Percentiles rank a stretch among this genome's conserved stretches.
Conservation (phyloP, 805 yeast species). For the Monosporozyma unispora region DNA sequence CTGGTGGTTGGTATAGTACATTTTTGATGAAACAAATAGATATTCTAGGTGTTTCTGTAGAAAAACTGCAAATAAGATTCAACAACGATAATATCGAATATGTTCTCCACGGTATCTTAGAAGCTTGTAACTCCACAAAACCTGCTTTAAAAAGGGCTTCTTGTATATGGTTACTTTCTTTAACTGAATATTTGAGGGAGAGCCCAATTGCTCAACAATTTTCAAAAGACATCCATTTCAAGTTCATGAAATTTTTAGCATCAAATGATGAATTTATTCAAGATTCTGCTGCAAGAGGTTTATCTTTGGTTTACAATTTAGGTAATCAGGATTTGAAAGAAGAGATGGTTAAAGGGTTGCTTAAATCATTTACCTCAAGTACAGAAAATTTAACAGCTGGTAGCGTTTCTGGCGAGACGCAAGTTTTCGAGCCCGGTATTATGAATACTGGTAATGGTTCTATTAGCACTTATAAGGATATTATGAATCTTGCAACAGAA, state of each 20-base stretch:
- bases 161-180: constrained; percentile 77
- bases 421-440: constrained; percentile 75
- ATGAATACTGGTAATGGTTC: constrained; percentile 77
- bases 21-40: constrained; percentile 46
- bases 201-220: constrained; percentile 31
- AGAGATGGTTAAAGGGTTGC: constrained; percentile 58
- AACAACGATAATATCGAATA: constrained; percentile 13
- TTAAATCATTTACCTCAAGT: constrained; percentile 63
- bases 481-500: constrained; percentile 79
- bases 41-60: constrained; percentile 33
- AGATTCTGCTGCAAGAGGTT: constrained; percentile 85
- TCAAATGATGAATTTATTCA: constrained; percentile 84
- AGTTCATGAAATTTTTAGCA: constrained; percentile 70
- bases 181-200: constrained; percentile 65
- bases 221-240: constrained; percentile 55
- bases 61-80: constrained; percentile 4
- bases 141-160: constrained; percentile 68
- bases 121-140: constrained; percentile 51
- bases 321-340: constrained; percentile 65
- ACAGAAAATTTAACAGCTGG: constrained; percentile 47
- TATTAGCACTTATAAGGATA: constrained; percentile 84
- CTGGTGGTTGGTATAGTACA: constrained; percentile 68
- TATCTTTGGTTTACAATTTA: constrained; percentile 69
- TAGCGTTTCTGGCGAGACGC: constrained; percentile 65
- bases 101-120: constrained; percentile 43